These are phyloP conservation scores for Podaxis sp. DNA, from an alignment of 768 basidiomycete genomes.

Conservation along the genomic window DNA sequence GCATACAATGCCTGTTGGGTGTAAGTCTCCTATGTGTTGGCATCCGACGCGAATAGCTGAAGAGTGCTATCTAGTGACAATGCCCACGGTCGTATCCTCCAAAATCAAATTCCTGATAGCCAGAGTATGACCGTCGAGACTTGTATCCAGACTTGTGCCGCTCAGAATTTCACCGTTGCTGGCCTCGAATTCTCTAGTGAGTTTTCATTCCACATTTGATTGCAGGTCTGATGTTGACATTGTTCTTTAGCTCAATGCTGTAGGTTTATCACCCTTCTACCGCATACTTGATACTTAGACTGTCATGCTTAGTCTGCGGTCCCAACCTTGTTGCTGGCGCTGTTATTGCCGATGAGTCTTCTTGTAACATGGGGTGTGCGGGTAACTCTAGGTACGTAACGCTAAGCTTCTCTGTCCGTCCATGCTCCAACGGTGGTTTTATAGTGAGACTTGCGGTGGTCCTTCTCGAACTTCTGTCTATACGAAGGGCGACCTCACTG, in stretches of 20 bases:
- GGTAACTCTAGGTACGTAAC: constrained; percentile 60
- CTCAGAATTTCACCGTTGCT: constrained; percentile 60
- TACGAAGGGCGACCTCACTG: constrained; percentile 46
- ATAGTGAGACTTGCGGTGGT: constrained; percentile 70
- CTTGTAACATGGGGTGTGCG: constrained; percentile 74
- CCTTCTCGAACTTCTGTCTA: constrained; percentile 73
- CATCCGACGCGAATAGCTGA: neutral
- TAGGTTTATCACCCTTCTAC: constrained; percentile 24
- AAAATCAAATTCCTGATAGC: constrained; percentile 22
- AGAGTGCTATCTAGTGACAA: constrained; percentile 44
- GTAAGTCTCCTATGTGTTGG: constrained; percentile 29
- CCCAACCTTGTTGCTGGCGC: constrained; percentile 64
- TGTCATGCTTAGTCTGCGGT: constrained; percentile 57
- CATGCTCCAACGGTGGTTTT: constrained; percentile 1
- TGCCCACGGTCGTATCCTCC: constrained; percentile 58
- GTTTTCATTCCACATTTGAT: constrained; percentile 20
- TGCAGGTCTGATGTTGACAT: neutral
- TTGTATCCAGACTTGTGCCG: constrained; percentile 60
- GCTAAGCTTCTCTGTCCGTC: neutral
- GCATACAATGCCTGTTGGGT: constrained; percentile 66
- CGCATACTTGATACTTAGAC: neutral
- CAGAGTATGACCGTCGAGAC: constrained; percentile 50
- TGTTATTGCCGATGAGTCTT: constrained; percentile 39
- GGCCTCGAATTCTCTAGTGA: constrained; percentile 65
- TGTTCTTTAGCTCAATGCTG: constrained; percentile 38